These are phyloP conservation scores for Xerocomellus chrysenteron DNA, from an alignment of 768 basidiomycete genomes.

Conservation along the genomic window DNA sequence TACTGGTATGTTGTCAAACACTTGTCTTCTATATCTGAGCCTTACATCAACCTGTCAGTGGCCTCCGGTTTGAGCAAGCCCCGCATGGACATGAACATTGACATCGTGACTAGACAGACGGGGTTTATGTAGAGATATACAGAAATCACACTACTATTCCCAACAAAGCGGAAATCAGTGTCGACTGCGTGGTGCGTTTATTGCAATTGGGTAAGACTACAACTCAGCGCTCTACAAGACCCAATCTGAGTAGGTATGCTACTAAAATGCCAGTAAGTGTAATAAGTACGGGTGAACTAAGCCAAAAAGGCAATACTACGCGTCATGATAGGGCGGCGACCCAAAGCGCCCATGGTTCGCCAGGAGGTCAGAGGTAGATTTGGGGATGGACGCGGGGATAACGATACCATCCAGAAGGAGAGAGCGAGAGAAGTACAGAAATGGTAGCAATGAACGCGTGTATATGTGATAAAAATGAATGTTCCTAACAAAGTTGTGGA, in stretches of 20 bases:
- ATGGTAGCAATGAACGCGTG: conserved; percentile 32
- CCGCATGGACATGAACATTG: conserved; percentile 58
- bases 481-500: conserved; percentile 19
- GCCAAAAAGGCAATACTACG: conserved; percentile 20
- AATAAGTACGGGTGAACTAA: conserved; percentile 26
- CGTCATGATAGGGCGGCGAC: conserved; percentile 3
- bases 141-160: conserved; percentile 8
- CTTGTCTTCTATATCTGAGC: neutral
- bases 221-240: conserved; percentile 34
- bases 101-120: neutral
- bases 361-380: conserved; percentile 17
- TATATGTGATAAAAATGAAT: conserved; percentile 27
- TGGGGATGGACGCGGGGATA: conserved; percentile 12
- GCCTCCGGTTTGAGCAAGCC: conserved; percentile 85
- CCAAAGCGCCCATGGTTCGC: conserved; percentile 11
- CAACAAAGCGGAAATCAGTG: conserved; percentile 7
- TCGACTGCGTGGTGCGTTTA: conserved; percentile 18
- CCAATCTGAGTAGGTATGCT: conserved; percentile 28
- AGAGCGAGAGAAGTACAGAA: conserved; percentile 23
- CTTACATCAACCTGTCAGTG: conserved; percentile 46
- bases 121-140: conserved; percentile 12
- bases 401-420: conserved; percentile 27
- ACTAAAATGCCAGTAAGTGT: conserved; percentile 34
- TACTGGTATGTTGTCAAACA: conserved; percentile 44
- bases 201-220: conserved; percentile 33